Evolutionary conservation across 768 basidiomycete genomes (phyloP).

Genomic region (Russula olivacea): DNA sequence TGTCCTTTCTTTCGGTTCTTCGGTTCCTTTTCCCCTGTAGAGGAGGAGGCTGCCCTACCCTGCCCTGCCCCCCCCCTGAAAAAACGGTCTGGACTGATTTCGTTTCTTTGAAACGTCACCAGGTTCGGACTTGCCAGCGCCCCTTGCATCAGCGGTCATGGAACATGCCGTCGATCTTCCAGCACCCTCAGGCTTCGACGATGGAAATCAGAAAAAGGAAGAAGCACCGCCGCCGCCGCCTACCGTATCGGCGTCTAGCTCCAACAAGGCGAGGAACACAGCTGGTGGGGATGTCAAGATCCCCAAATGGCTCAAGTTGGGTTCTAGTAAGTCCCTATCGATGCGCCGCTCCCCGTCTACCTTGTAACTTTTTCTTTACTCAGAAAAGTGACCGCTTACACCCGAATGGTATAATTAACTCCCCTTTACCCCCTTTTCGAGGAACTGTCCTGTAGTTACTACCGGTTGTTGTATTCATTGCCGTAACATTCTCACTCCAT

Average conservation of each 20-base stretch:
- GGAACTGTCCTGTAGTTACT: not conserved
- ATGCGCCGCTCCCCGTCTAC: not conserved
- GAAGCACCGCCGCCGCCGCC: not conserved
- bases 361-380: slow-evolving; percentile 1
- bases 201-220: slow-evolving; percentile 27
- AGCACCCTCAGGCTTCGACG: slow-evolving; percentile 41
- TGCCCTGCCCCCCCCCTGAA: not conserved
- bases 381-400: slow-evolving; percentile 21
- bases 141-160: slow-evolving; percentile 52
- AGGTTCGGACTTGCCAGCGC: slow-evolving; percentile 58
- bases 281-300: slow-evolving; percentile 47
- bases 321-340: slow-evolving; percentile 26
- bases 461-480: not conserved
- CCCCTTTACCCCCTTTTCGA: not conserved
- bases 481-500: slow-evolving; percentile 9
- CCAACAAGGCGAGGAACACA: slow-evolving; percentile 9
- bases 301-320: slow-evolving; percentile 76
- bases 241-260: slow-evolving; percentile 1
- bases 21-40: not conserved
- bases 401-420: slow-evolving; percentile 7
- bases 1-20: not conserved
- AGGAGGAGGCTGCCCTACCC: too few species aligned
- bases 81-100: not conserved
- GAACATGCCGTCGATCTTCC: slow-evolving; percentile 64
- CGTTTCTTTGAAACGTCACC: not conserved